phyloP scores from a whole-genome alignment of 768 basidiomycete genomes.

The Auricularia cornea region DNA sequence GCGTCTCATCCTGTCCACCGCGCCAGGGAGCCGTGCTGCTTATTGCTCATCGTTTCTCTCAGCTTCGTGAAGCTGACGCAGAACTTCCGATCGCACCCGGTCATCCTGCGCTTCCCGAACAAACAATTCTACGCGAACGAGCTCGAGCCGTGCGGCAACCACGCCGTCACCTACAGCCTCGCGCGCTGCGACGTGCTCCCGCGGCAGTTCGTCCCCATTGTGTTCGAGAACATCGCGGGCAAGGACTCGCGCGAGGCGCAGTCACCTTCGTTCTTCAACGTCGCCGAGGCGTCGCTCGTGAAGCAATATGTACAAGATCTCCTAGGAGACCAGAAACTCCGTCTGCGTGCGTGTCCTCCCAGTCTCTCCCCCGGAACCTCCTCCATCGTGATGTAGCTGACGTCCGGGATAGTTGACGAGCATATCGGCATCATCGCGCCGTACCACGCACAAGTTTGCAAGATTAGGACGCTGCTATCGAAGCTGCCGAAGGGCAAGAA shows the following conservation, averaged over 20 bases:
- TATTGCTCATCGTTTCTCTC: neutral
- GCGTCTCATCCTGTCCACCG: neutral
- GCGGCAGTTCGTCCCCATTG: conserved; percentile 43
- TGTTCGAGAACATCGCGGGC: conserved; percentile 54
- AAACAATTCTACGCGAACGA: conserved; percentile 50
- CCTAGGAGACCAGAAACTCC: conserved; percentile 20
- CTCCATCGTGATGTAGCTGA: no score
- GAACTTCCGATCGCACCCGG: conserved; percentile 57
- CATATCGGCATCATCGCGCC: conserved; percentile 58
- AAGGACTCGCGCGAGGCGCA: conserved; percentile 58
- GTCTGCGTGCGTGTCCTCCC: conserved; percentile 9
- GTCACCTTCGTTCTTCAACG: conserved; percentile 67
- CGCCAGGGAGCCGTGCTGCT: neutral
- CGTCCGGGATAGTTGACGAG: conserved; percentile 31
- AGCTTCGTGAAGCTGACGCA: conserved; percentile 56
- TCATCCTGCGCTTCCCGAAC: conserved; percentile 56
- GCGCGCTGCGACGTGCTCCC: conserved; percentile 35
- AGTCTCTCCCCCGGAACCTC: conserved; percentile 30
- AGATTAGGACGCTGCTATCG: conserved; percentile 34
- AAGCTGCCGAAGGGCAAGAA: conserved; percentile 17
- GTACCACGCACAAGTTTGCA: conserved; percentile 51
- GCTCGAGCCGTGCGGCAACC: conserved; percentile 40
- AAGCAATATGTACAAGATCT: conserved; percentile 37
- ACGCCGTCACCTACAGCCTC: conserved; percentile 28
- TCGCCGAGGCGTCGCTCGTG: conserved; percentile 48